phyloP scores from a whole-genome alignment of 495 filamentous ascomycete species.

The Aspergillus steynii region DNA sequence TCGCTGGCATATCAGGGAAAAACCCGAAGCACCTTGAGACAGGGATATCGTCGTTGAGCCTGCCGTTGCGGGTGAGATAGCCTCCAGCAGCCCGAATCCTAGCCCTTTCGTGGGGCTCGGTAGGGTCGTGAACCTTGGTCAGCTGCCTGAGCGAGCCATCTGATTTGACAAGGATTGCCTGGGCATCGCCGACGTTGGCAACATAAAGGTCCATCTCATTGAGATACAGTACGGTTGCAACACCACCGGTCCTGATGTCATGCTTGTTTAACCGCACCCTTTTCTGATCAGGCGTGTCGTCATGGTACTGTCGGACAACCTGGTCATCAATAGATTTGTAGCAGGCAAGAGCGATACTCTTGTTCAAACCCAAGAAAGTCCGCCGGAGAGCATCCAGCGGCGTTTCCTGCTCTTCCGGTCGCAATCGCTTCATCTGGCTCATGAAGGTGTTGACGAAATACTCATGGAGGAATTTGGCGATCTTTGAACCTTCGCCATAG shows the following conservation, averaged over 20 bases:
- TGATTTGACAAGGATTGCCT: conserved; percentile 88
- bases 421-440: conserved; percentile 70
- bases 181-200: conserved; percentile 92
- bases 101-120: conserved; percentile 75
- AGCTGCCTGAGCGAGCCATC: conserved; percentile 78
- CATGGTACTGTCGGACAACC: conserved; percentile 62
- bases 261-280: conserved; percentile 71
- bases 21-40: conserved; percentile 96
- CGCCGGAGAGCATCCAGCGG: conserved; percentile 81
- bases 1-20: conserved; percentile 84
- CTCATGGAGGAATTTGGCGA: conserved; percentile 95
- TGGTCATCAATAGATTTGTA: conserved; percentile 74
- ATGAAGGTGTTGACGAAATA: conserved; percentile 84
- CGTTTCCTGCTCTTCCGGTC: conserved; percentile 56
- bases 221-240: conserved; percentile 89
- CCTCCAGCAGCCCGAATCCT: conserved; percentile 94
- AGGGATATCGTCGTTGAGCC: conserved; percentile 85
- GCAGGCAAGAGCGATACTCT: conserved; percentile 87
- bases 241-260: conserved; percentile 83
- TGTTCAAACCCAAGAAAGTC: conserved; percentile 87
- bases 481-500: conserved; percentile 84
- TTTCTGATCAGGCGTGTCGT: conserved; percentile 66
- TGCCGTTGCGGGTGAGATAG: conserved; percentile 91
- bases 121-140: conserved; percentile 90
- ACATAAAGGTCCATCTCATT: conserved; percentile 88